These are phyloP conservation scores for Exophiala aquamarina DNA, from an alignment of 2,329 filamentous ascomycete genomes.

Conservation along the genomic window DNA sequence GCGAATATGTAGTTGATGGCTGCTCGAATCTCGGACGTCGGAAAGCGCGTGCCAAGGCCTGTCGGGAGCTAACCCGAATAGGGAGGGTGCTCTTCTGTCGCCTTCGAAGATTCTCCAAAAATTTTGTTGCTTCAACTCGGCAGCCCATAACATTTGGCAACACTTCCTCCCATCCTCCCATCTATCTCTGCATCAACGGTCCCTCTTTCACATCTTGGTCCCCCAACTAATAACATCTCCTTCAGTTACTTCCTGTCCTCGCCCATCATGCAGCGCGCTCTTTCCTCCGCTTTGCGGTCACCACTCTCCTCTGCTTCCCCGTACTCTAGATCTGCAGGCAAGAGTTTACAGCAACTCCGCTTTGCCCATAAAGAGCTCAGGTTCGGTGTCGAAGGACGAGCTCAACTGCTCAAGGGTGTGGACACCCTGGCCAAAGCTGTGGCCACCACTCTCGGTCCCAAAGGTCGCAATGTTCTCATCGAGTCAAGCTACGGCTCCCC, in stretches of 20 bases:
- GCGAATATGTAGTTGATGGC: conserved; percentile 1
- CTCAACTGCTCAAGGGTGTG: conserved; percentile 85
- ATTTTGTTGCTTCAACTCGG: conserved; percentile 16
- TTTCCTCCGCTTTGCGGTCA: conserved; percentile 77
- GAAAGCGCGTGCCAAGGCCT: conserved; percentile 1
- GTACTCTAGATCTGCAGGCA: conserved; percentile 56
- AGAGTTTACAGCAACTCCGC: conserved; percentile 82
- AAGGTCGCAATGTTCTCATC: conserved; percentile 97
- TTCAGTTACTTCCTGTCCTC: conserved; percentile 8
- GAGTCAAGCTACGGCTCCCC: conserved; percentile 98
- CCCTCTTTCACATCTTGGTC: conserved; percentile 27
- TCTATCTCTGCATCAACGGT: conserved; percentile 27
- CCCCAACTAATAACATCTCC: conserved; percentile 11
- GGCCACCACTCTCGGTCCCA: conserved; percentile 92
- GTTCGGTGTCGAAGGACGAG: conserved; percentile 93
- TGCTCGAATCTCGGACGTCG: too few relatives aligned
- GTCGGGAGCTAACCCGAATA: neutral
- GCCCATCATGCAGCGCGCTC: conserved; percentile 87
- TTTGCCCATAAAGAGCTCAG: conserved; percentile 91
- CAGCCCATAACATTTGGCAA: conserved; percentile 19
- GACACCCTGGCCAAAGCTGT: conserved; percentile 97
- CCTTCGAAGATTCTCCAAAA: conserved; percentile 11
- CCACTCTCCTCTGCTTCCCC: conserved; percentile 71
- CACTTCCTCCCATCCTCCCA: neutral
- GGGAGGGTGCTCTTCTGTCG: neutral